phyloP scores from a whole-genome alignment of 2,329 filamentous ascomycete genomes.

The Nemania abortiva region DNA sequence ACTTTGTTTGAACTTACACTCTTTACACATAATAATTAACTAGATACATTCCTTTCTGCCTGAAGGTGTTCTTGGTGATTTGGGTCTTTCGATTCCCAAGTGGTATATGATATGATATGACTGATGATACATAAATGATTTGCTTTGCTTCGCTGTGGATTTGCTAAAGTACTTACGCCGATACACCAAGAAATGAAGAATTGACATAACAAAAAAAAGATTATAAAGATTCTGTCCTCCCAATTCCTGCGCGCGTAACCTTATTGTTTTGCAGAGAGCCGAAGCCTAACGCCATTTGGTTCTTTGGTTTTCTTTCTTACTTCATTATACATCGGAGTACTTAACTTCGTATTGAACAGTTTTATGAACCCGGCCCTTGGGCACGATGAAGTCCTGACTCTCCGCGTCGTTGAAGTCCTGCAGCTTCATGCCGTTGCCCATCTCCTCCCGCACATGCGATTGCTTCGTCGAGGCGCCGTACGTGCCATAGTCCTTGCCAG shows the following conservation, averaged over 20 bases:
- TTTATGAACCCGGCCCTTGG: conserved; percentile 39
- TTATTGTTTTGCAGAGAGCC: conserved; percentile 6
- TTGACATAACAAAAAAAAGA: conserved; percentile 12
- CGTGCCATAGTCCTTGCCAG: conserved; percentile 31
- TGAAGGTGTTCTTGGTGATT: conserved; percentile 6
- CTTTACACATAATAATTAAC: conserved; percentile 39
- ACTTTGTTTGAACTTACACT: conserved; percentile 10
- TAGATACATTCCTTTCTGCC: conserved; percentile 33
- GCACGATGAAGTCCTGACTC: conserved; percentile 42
- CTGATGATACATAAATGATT: not conserved
- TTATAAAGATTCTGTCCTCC: conserved; percentile 26
- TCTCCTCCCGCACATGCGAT: conserved; percentile 36
- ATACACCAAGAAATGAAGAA: conserved; percentile 34
- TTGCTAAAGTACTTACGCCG: conserved; percentile 20
- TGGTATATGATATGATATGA: conserved; percentile 19
- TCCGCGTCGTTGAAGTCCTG: conserved; percentile 41
- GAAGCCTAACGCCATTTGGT: conserved; percentile 19
- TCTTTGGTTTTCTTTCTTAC: not conserved
- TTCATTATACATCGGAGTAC: conserved; percentile 36
- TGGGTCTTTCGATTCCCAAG: conserved; percentile 13
- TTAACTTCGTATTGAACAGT: conserved; percentile 43
- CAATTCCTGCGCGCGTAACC: not conserved
- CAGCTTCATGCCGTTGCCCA: conserved; percentile 41
- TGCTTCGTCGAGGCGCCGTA: conserved; percentile 36
- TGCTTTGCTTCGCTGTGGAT: not conserved